phyloP scores from a whole-genome alignment of 139 green algal genomes.

The Coccomyxa sp. region DNA sequence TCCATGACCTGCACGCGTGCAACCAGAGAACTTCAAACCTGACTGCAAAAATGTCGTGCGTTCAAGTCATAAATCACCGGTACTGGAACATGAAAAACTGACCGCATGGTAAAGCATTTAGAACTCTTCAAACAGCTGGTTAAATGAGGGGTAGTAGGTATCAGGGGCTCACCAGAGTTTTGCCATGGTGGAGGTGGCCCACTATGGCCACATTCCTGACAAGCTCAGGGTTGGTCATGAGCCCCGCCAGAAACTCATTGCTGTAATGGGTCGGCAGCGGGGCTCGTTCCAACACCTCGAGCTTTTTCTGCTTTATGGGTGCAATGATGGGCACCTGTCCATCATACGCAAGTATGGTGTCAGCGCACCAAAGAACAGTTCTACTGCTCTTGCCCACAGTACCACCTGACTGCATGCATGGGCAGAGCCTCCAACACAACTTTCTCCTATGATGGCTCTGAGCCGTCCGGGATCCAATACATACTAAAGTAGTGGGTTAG shows the following conservation, averaged over 20 bases:
- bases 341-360: background rate
- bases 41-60: background rate
- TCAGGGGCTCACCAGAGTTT: slow-evolving; percentile 63
- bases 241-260: slow-evolving; percentile 72
- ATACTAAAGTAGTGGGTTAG: no score
- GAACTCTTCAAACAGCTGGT: no score
- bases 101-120: no score
- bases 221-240: slow-evolving; percentile 75
- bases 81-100: no score
- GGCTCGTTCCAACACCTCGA: slow-evolving; percentile 62
- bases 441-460: no score
- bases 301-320: slow-evolving; percentile 67
- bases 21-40: background rate
- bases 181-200: slow-evolving; percentile 96
- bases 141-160: no score
- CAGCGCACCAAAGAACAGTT: background rate
- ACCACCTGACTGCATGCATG: background rate
- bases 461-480: no score
- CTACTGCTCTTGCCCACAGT: background rate
- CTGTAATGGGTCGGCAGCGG: slow-evolving; percentile 53
- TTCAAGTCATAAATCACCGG: no score
- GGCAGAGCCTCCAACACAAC: no score
- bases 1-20: slow-evolving; percentile 70
- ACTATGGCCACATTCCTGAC: slow-evolving; percentile 86
- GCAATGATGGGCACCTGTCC: slow-evolving; percentile 87